Percentiles rank a stretch among this genome's conserved stretches.
These are phyloP conservation scores for Thielaviopsis populi DNA, from an alignment of 2,329 filamentous ascomycete genomes.

Conservation along the genomic window DNA sequence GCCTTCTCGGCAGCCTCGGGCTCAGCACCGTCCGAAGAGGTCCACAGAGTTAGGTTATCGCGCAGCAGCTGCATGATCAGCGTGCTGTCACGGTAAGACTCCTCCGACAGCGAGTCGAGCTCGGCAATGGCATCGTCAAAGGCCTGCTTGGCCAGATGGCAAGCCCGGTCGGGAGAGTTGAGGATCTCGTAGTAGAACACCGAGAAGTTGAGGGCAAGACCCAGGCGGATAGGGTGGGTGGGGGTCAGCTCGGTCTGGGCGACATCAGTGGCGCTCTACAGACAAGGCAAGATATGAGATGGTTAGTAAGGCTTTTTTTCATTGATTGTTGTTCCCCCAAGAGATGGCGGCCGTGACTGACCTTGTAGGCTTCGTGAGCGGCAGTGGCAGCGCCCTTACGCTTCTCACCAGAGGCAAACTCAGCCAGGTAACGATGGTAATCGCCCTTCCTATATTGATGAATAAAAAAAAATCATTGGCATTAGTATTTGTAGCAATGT, in stretches of 20 bases:
- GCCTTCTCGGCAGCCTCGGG: conserved; percentile 50
- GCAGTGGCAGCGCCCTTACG: conserved; percentile 89
- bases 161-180: conserved; percentile 94
- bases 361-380: conserved; percentile 97
- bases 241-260: conserved; percentile 95
- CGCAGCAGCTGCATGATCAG: conserved; percentile 97
- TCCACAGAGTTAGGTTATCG: conserved; percentile 96
- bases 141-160: conserved; percentile 96
- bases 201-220: conserved; percentile 96
- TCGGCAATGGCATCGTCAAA: conserved; percentile 98
- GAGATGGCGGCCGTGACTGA: no score
- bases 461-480: conserved; percentile 3
- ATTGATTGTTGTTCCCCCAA: no score
- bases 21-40: conserved; percentile 79
- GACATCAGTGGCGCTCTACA: conserved; percentile 98
- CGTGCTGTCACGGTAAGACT: conserved; percentile 98
- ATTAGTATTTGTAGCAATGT: not conserved
- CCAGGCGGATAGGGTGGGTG: conserved; percentile 94
- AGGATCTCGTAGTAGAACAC: conserved; percentile 99
- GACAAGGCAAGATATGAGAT: no score
- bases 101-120: conserved; percentile 91
- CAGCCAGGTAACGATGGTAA: conserved; percentile 96
- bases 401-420: conserved; percentile 88
- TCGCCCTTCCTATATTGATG: conserved; percentile 70
- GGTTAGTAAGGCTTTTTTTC: no score